Base-by-base conservation (phyloP, 2,329 filamentous ascomycete species). In the Akanthomyces lecanii region DNA sequence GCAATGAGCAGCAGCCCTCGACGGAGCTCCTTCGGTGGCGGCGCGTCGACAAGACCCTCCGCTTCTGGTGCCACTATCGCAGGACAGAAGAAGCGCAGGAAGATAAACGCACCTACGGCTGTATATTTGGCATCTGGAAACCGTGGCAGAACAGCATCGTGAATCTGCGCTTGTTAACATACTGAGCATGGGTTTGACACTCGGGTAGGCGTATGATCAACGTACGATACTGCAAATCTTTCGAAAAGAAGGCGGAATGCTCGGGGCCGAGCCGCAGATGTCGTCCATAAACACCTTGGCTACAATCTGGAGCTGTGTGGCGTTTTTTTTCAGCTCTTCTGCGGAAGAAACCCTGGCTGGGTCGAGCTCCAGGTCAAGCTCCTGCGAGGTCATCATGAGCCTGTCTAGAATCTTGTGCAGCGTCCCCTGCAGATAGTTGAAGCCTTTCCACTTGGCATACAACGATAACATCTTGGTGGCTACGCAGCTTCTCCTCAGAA, bases 101-200 rank as follows among this genome's bases (percentile, higher is more conserved):
- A 90, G 63, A 90, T 85, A 69, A 90, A 90, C 0, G 87, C 86
- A 1, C 87, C 87, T 16, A 90, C 87, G 4, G 87, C 87, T 0
- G 87, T 90, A 69, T 89, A 90, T 72, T 89, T 90, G 6, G 87
- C 86, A 64, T 89, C 87, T 0, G 84, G 85, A 67, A 89, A 90
- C 38, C 84, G 81, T 33, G 79, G 79, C 69, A 85, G 81, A 1
- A 89, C 87, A n/a, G 85, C 81, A 18, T 81, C 77, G 14, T 84
- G 86, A 66, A 89, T 89, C 78, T 84, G 59, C 21, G 18, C 18
- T 16, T 23, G 52, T 51, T 7, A 44, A 45, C 47, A 47, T 54
- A 63, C 71, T 23, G 73, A 56, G 11, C n/a, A 12, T 23, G 5
- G 2, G 6, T 36, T 21, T 16, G 28, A 21, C 5, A 21, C 4